Base-by-base conservation (phyloP, 257 asterid species). In the Anisodus tanguticus region DNA sequence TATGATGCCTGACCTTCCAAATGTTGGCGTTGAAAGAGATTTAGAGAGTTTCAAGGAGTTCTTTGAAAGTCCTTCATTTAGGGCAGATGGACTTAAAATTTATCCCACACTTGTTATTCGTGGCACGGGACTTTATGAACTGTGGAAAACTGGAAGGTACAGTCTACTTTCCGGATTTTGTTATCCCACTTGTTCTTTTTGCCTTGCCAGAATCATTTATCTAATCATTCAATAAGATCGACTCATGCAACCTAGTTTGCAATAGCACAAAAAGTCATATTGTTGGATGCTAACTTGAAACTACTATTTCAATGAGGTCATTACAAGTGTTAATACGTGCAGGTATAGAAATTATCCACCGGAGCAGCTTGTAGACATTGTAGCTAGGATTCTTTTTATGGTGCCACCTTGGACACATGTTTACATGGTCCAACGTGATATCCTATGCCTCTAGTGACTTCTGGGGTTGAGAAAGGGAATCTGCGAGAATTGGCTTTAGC, bases 1-100 rank as follows among this genome's bases (percentile, higher is more conserved):
- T 90, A 97, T 97, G 99, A 97, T 95, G 99, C 99, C 99, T 69
- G 99, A 95, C 91, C 98, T 97, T 86, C 99, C 99, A 84, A 95
- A 97, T 85, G 99, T 97, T 86, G 99, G 99, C 81, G 93, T 95
- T 76, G 99, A 97, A 84, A 92, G 99, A 86, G 99, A 97, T 89
- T 47, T 97, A 91, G 99, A 97, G 91, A 97, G 99, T 88, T 97
- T 97, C 76, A 93, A 95, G 90, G 99, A 97, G 85, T 97, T 97
- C 88, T 97, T 97, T 84, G 99, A 93, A 88, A 97, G 97, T 85
- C 99, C 99, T 77, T 84, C 88, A 81, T 96, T 96, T 86, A 93
- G 98, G 83, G 97, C 98, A 55, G 98, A 97, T 64, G 99, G 99
- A 84, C 97, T 97, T 31, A 97, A 97, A 91, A 95, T 97, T 79